Evolutionary conservation across 2,329 filamentous ascomycete genomes (phyloP).

Genomic region (Curvularia sp.): DNA sequence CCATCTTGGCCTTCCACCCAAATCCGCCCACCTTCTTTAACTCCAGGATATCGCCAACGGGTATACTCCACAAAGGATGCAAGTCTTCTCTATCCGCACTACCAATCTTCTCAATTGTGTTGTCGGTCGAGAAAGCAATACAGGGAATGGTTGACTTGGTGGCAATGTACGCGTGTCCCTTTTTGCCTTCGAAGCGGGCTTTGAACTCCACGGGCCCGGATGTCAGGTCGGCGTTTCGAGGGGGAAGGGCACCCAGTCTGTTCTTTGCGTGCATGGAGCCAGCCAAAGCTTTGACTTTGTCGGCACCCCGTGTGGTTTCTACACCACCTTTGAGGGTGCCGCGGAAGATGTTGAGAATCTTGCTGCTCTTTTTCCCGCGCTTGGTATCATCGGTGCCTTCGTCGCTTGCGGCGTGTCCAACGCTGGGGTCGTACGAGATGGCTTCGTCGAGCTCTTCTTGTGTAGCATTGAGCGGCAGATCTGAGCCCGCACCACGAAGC

Average conservation of each 20-base stretch:
- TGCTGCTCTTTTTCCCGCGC: slow-evolving; percentile 57
- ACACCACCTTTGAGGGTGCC: slow-evolving; percentile 73
- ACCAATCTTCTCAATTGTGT: slow-evolving; percentile 54
- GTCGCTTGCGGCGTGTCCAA: slow-evolving; percentile 58
- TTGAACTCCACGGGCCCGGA: slow-evolving; percentile 80
- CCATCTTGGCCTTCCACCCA: slow-evolving; percentile 83
- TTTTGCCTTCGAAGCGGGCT: slow-evolving; percentile 71
- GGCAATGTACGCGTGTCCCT: slow-evolving; percentile 74
- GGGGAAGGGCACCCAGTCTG: slow-evolving; percentile 72
- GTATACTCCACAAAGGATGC: slow-evolving; percentile 71
- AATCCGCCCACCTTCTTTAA: slow-evolving; percentile 81
- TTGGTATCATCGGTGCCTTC: slow-evolving; percentile 59
- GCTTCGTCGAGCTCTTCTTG: slow-evolving; percentile 71
- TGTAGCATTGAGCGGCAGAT: slow-evolving; percentile 66
- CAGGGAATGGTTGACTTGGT: slow-evolving; percentile 71
- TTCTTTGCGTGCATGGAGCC: slow-evolving; percentile 70
- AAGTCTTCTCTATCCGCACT: slow-evolving; percentile 59
- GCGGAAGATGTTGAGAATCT: slow-evolving; percentile 71
- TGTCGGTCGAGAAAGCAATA: slow-evolving; percentile 68
- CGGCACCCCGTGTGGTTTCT: slow-evolving; percentile 73
- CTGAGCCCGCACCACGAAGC: slow-evolving; percentile 60
- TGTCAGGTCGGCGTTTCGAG: slow-evolving; percentile 52
- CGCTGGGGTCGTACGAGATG: slow-evolving; percentile 56
- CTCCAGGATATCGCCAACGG: slow-evolving; percentile 74
- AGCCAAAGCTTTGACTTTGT: slow-evolving; percentile 72